These are phyloP conservation scores for Apophysomyces ossiformis DNA, from an alignment of 371 early-diverging fungal genomes.

Conservation along the genomic window DNA sequence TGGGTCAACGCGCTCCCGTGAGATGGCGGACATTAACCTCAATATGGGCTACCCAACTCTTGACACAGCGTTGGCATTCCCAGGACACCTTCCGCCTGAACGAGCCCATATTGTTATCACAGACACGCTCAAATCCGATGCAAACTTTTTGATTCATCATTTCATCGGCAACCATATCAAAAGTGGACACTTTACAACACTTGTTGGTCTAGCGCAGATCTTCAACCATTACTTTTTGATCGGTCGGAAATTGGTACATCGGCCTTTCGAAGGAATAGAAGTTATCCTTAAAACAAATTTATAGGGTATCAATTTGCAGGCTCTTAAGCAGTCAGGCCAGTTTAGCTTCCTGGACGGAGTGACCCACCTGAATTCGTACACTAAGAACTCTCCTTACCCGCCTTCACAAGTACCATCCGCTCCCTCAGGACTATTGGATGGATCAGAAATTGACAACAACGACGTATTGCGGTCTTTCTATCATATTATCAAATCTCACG, in stretches of 20 bases:
- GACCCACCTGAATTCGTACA: slow-evolving; percentile 59
- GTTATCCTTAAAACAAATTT: not conserved
- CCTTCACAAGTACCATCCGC: slow-evolving; percentile 43
- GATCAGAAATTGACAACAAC: slow-evolving; percentile 9
- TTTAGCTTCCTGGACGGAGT: slow-evolving; percentile 69
- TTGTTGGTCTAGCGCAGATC: slow-evolving; percentile 70
- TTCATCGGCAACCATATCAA: slow-evolving; percentile 71
- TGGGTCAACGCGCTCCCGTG: too few relatives aligned
- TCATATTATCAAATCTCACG: slow-evolving; percentile 21
- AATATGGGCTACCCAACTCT: slow-evolving; percentile 59
- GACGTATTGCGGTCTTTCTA: slow-evolving; percentile 24
- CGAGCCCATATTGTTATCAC: slow-evolving; percentile 61
- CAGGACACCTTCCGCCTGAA: slow-evolving; percentile 49
- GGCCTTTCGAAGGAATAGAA: not conserved
- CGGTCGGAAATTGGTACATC: slow-evolving; percentile 68
- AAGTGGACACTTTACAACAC: slow-evolving; percentile 57
- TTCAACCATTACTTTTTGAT: slow-evolving; percentile 70
- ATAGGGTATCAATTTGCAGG: slow-evolving; percentile 68
- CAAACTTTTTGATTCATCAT: slow-evolving; percentile 72
- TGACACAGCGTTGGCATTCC: slow-evolving; percentile 55
- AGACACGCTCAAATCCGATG: slow-evolving; percentile 69
- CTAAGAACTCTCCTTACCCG: slow-evolving; percentile 45
- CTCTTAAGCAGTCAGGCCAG: slow-evolving; percentile 54
- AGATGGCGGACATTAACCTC: too few relatives aligned
- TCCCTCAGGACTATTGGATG: slow-evolving; percentile 39